phyloP scores from a whole-genome alignment of 768 basidiomycete species.

The Lactifluus pinguis region DNA sequence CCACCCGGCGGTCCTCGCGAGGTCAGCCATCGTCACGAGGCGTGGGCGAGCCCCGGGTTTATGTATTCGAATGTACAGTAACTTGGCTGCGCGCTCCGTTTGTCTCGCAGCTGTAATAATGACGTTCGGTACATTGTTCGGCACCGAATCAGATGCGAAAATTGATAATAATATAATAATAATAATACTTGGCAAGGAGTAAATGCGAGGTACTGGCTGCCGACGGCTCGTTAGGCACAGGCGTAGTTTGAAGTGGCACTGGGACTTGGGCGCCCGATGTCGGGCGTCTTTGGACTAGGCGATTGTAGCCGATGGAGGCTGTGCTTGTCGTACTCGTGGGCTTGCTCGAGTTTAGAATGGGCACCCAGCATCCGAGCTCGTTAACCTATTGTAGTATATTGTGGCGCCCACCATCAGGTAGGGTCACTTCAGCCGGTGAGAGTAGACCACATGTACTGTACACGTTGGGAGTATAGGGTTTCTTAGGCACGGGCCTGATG shows the following conservation, averaged over 20 bases:
- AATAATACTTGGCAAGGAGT: no score
- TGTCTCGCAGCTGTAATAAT: not conserved
- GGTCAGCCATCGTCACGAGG: not conserved
- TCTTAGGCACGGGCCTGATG: no score
- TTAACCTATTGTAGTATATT: not conserved
- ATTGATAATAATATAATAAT: not conserved
- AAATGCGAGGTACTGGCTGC: not conserved
- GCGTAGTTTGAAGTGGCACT: not conserved
- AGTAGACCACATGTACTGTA: no score
- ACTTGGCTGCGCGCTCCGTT: conserved; percentile 5
- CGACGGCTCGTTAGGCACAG: not conserved
- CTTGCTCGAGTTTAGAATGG: not conserved
- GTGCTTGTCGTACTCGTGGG: not conserved
- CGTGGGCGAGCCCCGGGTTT: not conserved
- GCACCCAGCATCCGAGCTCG: not conserved
- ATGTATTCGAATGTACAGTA: not conserved
- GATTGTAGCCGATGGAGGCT: not conserved
- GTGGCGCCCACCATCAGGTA: not conserved
- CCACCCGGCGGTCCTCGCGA: not conserved
- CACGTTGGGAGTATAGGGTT: not conserved
- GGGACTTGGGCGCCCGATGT: not conserved
- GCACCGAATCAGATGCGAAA: not conserved
- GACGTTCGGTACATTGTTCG: not conserved
- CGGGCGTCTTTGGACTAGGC: not conserved
- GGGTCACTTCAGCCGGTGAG: not conserved